These are phyloP conservation scores for Hemileccinum hortonii DNA, from an alignment of 1,284 basidiomycete genomes.

Conservation along the genomic window DNA sequence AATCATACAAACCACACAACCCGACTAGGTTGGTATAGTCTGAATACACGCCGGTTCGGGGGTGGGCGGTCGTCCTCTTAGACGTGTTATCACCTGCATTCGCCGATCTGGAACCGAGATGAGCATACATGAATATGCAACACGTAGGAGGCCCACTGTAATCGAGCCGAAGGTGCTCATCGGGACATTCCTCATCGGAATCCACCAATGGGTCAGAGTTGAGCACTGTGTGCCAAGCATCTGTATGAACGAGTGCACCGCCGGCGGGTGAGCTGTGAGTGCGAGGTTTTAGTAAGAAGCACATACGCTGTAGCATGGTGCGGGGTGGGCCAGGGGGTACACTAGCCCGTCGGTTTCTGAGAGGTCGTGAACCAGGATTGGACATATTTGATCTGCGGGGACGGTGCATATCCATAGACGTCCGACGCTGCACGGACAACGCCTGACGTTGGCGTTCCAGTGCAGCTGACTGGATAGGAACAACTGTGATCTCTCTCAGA, in stretches of 20 bases:
- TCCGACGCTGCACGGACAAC: constrained; percentile 27
- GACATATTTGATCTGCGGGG: constrained; percentile 26
- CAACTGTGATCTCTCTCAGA: constrained; percentile 21
- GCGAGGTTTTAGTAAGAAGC: not conserved
- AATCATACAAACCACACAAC: too few relatives aligned
- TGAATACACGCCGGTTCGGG: constrained; percentile 38
- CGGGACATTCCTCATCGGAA: constrained; percentile 68
- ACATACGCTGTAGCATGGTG: constrained; percentile 55
- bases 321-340: constrained; percentile 31
- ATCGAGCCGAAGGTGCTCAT: constrained; percentile 61
- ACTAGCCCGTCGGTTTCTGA: constrained; percentile 24
- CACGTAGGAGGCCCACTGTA: constrained; percentile 49
- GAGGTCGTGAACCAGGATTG: constrained; percentile 21
- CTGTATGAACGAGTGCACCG: constrained; percentile 48
- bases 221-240: constrained; percentile 67
- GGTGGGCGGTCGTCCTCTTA: constrained; percentile 50
- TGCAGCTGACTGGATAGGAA: constrained; percentile 19
- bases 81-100: constrained; percentile 54
- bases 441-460: constrained; percentile 28
- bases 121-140: constrained; percentile 16
- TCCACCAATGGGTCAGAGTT: constrained; percentile 65
- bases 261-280: constrained; percentile 42
- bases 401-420: constrained; percentile 28
- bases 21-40: constrained; percentile 12
- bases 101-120: constrained; percentile 46